Evolutionary conservation across 2,329 filamentous ascomycete species (phyloP).

Genomic region (Didymella glomerata): DNA sequence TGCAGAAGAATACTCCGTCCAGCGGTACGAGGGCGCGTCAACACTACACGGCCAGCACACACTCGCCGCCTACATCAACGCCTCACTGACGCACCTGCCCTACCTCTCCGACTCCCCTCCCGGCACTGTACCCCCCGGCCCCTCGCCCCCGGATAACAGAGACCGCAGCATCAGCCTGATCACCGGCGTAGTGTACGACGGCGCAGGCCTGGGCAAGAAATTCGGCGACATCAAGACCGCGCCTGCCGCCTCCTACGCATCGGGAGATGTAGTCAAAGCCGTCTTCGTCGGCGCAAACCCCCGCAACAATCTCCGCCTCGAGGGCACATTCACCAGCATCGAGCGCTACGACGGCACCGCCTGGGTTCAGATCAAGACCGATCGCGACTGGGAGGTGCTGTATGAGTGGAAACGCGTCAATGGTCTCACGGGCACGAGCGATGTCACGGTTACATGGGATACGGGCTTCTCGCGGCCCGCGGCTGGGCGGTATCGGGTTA

Average conservation of each 20-base stretch:
- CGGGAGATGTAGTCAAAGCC: constrained; percentile 69
- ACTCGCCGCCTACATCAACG: constrained; percentile 85
- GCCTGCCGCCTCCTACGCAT: constrained; percentile 64
- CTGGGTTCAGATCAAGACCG: constrained; percentile 75
- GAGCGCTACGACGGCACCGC: constrained; percentile 64
- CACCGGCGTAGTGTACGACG: constrained; percentile 78
- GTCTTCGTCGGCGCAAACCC: constrained; percentile 89
- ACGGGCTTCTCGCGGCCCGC: constrained; percentile 59
- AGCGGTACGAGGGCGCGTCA: constrained; percentile 94
- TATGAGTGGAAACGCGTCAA: constrained; percentile 81
- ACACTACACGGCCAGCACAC: constrained; percentile 87
- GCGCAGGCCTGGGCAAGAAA: constrained; percentile 67
- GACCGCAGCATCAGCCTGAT: constrained; percentile 82
- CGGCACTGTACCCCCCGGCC: constrained; percentile 59
- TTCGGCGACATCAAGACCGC: constrained; percentile 74
- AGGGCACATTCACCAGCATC: constrained; percentile 78
- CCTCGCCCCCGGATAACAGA: constrained; percentile 79
- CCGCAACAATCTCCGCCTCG: constrained; percentile 83
- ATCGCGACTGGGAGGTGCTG: constrained; percentile 83
- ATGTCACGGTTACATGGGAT: constrained; percentile 84
- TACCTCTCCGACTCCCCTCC: constrained; percentile 63
- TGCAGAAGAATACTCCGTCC: constrained; percentile 80
- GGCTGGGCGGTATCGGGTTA: constrained; percentile 76
- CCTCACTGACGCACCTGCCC: constrained; percentile 75
- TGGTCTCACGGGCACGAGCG: constrained; percentile 74